These are phyloP conservation scores for Venturiaceae sp. DNA, from an alignment of 2,329 filamentous ascomycete species.

Conservation along the genomic window DNA sequence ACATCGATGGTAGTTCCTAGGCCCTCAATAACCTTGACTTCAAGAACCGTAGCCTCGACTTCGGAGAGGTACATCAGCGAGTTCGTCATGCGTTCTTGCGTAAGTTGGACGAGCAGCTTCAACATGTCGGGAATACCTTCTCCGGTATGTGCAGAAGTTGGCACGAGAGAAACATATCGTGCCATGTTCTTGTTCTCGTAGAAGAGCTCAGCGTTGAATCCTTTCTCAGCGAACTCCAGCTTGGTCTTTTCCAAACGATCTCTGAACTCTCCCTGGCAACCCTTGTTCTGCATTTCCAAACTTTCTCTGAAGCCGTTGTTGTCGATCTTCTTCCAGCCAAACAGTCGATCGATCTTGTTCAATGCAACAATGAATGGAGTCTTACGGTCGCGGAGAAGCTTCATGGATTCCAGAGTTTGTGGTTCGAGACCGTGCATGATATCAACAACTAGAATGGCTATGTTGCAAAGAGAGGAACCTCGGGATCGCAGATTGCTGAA, in stretches of 20 bases:
- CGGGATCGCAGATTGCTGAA: constrained; percentile 97
- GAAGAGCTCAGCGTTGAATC: constrained; percentile 95
- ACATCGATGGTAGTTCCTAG: constrained; percentile 99
- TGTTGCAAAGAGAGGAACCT: constrained; percentile 97
- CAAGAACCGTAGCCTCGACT: constrained; percentile 93
- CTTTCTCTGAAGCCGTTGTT: constrained; percentile 98
- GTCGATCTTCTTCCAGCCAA: constrained; percentile 96
- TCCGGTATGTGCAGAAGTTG: constrained; percentile 95
- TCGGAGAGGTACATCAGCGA: constrained; percentile 98
- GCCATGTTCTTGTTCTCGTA: constrained; percentile 98
- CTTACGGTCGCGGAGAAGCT: constrained; percentile 79
- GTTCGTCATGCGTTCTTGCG: constrained; percentile 94
- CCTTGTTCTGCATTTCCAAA: constrained; percentile 80
- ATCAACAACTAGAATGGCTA: constrained; percentile 96
- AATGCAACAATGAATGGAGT: constrained; percentile 97
- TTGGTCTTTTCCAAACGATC: constrained; percentile 87
- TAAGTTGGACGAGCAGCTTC: constrained; percentile 84
- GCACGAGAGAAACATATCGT: constrained; percentile 87
- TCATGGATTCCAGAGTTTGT: constrained; percentile 96
- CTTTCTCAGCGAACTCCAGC: constrained; percentile 87
- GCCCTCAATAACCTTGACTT: constrained; percentile 98
- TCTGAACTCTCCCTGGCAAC: constrained; percentile 87
- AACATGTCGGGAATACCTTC: constrained; percentile 99
- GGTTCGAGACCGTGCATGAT: constrained; percentile 99
- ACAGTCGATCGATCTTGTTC: constrained; percentile 99